Evolutionary conservation across 805 yeast genomes (phyloP), one percentile per base, ranked within the genome.

Genomic region (Metschnikowia peoriensis): DNA sequence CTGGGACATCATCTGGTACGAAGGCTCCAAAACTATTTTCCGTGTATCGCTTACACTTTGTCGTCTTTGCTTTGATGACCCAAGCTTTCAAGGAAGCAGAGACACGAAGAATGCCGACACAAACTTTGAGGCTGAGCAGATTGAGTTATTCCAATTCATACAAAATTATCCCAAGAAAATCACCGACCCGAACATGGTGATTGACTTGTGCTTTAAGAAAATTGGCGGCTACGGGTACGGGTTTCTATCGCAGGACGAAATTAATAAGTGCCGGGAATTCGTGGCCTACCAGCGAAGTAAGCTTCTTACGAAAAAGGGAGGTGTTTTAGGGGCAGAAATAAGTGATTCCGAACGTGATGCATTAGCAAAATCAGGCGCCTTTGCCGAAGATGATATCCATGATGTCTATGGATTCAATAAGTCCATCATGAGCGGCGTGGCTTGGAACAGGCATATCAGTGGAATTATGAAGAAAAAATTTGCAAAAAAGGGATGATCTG

Each of bases 1-100:
- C 0, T 93, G 99, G 98, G 99, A 94, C 69, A 89, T 96, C 56
- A 71, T 93, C 46, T 92, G 96, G 76, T 90, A 88, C 64, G 98
- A 93, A 66, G 97, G 90, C 29, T 86, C 96, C 1, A 89, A 89
- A 62, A 82, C 94, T 10, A 74, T 94, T 15, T 94, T 91, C 72
- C 82, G 96, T 52, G 80, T 89, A 2, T 85, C 96, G 0, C 70
- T 93, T 50, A 86, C 97, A 1, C 80, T 94, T 12, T 81, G 92
- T 66, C 88, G 88, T 62, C 67, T 85, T 56, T 77, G 91, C 49
- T 62, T 72, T 28, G 79, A 75, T 47, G 92, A 88, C 62, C 86
- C 89, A 1, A 81, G 81, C 46, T 77, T 92, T 55, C 62, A 57
- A 54, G 50, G 46, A 2, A 60, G 59, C 8, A 61, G 65, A 28